These are phyloP conservation scores for Carnegiea gigantea DNA, from an alignment of 179 eudicot genomes.

Conservation along the genomic window DNA sequence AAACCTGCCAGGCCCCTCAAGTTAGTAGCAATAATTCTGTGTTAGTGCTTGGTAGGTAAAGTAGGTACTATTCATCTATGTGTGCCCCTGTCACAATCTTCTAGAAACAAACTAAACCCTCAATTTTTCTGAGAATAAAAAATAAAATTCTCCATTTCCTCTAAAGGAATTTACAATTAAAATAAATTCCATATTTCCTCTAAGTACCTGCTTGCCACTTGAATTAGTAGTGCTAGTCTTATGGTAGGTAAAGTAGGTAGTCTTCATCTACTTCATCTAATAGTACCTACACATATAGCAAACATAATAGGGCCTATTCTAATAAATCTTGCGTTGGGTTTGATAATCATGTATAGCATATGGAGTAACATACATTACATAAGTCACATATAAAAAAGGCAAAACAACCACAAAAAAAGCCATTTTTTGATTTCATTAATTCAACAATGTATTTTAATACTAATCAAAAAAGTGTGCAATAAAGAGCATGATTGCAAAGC, in stretches of 20 bases:
- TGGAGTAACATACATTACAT: no score
- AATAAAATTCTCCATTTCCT: no score
- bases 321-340: no score
- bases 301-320: background rate
- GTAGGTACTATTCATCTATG: background rate
- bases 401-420: no score
- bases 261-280: background rate
- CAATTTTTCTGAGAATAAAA: background rate
- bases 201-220: background rate
- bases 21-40: background rate
- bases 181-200: no score
- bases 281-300: background rate
- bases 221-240: background rate
- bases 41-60: background rate
- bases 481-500: no score
- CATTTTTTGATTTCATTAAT: no score
- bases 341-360: no score
- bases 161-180: no score
- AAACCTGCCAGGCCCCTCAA: background rate
- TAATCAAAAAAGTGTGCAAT: no score
- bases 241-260: constrained; percentile 1
- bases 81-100: constrained; percentile 1
- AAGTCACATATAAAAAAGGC: no score
- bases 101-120: background rate
- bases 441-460: no score